These are phyloP conservation scores for Pezicula radicicola DNA, from an alignment of 2,329 filamentous ascomycete genomes.

Conservation along the genomic window DNA sequence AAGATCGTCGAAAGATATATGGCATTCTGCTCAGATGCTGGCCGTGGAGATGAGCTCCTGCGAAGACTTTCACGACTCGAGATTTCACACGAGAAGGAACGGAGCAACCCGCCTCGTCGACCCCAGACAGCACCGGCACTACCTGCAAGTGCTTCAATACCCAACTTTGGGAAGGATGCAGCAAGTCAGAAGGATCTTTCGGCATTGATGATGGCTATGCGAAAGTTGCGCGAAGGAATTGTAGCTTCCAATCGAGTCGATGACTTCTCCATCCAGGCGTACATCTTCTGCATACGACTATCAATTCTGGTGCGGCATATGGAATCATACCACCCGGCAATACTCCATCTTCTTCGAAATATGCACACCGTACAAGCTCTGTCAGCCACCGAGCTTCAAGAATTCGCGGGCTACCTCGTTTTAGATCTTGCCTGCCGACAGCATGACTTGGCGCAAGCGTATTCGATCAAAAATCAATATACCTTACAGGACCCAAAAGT, in stretches of 20 bases:
- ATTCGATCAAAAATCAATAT: slow-evolving; percentile 60
- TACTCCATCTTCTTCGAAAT: slow-evolving; percentile 71
- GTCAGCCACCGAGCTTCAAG: slow-evolving; percentile 68
- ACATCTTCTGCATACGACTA: slow-evolving; percentile 86
- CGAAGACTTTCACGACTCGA: slow-evolving; percentile 64
- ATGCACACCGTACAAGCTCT: slow-evolving; percentile 70
- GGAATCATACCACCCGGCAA: slow-evolving; percentile 86
- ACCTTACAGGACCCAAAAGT: slow-evolving; percentile 64
- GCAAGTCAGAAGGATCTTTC: slow-evolving; percentile 56
- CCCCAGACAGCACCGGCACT: slow-evolving; percentile 13
- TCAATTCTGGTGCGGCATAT: slow-evolving; percentile 78
- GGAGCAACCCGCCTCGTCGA: slow-evolving; percentile 16
- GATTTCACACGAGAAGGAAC: slow-evolving; percentile 16
- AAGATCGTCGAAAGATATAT: slow-evolving; percentile 88
- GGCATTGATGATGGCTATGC: slow-evolving; percentile 76
- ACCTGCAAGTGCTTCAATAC: slow-evolving; percentile 6
- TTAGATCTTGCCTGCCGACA: slow-evolving; percentile 88
- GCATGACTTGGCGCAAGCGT: slow-evolving; percentile 70
- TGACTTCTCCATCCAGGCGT: slow-evolving; percentile 81
- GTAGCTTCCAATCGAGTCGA: slow-evolving; percentile 74
- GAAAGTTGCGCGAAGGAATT: slow-evolving; percentile 89
- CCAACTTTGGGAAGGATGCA: slow-evolving; percentile 10
- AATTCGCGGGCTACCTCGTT: slow-evolving; percentile 77
- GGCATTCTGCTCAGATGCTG: slow-evolving; percentile 76
- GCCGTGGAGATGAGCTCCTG: slow-evolving; percentile 70